A percentile compares a stretch with the other conserved stretches of the same genome.
These are phyloP conservation scores for Phytophthora citricola DNA, from an alignment of 352 stramenopile species.

Conservation along the genomic window DNA sequence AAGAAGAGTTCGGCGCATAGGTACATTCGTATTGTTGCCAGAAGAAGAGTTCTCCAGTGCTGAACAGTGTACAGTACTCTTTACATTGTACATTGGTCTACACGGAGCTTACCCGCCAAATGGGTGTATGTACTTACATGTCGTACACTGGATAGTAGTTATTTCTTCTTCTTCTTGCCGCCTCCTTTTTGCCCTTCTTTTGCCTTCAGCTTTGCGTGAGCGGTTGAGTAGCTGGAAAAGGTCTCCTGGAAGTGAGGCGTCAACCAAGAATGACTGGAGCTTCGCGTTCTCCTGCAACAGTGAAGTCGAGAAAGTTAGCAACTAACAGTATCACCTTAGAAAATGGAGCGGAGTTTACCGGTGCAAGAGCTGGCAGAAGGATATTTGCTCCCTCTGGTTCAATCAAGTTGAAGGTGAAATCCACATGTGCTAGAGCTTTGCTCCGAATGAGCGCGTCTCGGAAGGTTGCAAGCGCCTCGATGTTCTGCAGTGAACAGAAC, in stretches of 20 bases:
- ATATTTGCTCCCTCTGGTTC: slow-evolving; percentile 67
- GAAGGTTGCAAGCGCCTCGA: slow-evolving; percentile 61
- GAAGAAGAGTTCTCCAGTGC: too few species aligned
- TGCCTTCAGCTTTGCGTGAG: slow-evolving; percentile 68
- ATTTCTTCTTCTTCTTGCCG: slow-evolving; percentile 73
- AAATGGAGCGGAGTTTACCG: slow-evolving; percentile 34
- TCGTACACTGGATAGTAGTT: too few species aligned
- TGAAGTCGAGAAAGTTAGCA: not conserved
- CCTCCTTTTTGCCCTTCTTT: slow-evolving; percentile 86
- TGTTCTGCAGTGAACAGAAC: slow-evolving; percentile 33
- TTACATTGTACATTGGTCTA: too few species aligned
- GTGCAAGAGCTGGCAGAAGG: slow-evolving; percentile 59
- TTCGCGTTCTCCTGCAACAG: slow-evolving; percentile 59
- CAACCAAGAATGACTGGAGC: slow-evolving; percentile 77
- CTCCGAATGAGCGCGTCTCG: slow-evolving; percentile 66
- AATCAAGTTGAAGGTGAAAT: slow-evolving; percentile 85
- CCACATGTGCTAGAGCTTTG: slow-evolving; percentile 74
- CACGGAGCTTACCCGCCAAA: too few species aligned
- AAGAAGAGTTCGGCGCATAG: too few species aligned
- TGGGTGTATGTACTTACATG: too few species aligned
- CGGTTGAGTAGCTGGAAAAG: slow-evolving; percentile 81
- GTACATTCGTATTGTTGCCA: too few species aligned
- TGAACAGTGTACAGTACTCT: too few species aligned
- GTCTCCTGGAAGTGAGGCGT: slow-evolving; percentile 71
- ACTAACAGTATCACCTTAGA: not conserved